Evolutionary conservation across 805 yeast genomes (phyloP), one percentile per base, ranked within the genome.

Genomic region (Schwanniomyces sp.): DNA sequence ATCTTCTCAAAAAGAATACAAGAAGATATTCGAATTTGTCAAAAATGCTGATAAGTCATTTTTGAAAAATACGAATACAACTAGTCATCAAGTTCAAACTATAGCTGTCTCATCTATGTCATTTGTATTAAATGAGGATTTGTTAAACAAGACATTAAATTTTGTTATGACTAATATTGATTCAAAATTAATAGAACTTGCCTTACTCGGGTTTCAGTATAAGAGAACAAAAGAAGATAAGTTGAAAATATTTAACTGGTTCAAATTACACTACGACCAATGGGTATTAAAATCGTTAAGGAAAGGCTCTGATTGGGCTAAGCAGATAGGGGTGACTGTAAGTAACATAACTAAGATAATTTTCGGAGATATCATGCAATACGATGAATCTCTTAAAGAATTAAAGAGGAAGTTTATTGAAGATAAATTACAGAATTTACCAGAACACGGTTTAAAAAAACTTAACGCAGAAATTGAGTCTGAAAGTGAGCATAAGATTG

Each of bases 101-200:
- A 70, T 76, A 7, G 85, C 88, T 0, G 63, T 85, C 5, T 70
- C 78, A 32, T 72, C 85, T 3, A 62, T 86, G 14, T 81, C 86
- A 0, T 83, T 74, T 55, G 72, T 74, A 18, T 54, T 63, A 9
- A 72, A 75, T 41, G 62, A 59, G 7, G 80, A 78, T 12, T 60
- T 84, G 47, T 70, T 80, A 26, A 67, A 69, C 34, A 80, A 82
- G 56, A 74, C 83, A 0, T 69, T 85, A 52, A 82, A 82, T 51
- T 84, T 77, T 57, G 79, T 85, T 11, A 61, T 66, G 45, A 76
- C 78, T 40, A 85, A 84, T 57, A 76, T 82, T 45, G 86, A 81
- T 52, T 69, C 78, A 7, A 72, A 69, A 26, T 60, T 79, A 56
- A 75, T 84, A 38, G 90, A 84, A 54, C 55, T 79, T 44, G 82